These are phyloP conservation scores for Fusarium sp. DNA, from an alignment of 2,329 filamentous ascomycete genomes.

Conservation along the genomic window DNA sequence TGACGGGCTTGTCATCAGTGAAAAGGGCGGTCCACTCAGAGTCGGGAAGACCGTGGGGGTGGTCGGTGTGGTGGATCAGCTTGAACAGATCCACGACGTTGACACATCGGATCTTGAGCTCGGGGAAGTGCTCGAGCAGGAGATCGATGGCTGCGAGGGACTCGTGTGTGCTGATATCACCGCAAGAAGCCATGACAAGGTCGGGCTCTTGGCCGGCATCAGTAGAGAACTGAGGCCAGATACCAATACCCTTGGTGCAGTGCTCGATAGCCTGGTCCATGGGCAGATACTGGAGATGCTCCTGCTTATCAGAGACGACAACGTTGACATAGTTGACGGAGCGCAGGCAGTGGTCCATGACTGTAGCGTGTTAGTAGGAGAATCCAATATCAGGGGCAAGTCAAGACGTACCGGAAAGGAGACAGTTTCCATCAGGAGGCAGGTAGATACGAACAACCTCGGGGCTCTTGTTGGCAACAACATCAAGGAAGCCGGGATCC, in stretches of 20 bases:
- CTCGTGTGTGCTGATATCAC: conserved; percentile 80
- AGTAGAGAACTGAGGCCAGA: conserved; percentile 82
- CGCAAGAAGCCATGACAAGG: conserved; percentile 80
- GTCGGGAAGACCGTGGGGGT: conserved; percentile 79
- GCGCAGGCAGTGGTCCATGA: conserved; percentile 80
- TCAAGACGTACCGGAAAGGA: conserved; percentile 65
- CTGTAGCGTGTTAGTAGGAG: conserved; percentile 45
- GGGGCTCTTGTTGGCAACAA: conserved; percentile 83
- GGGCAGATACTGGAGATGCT: conserved; percentile 79
- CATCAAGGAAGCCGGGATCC: conserved; percentile 83
- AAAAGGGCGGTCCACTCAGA: conserved; percentile 76
- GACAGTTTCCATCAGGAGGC: conserved; percentile 82
- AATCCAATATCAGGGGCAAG: not conserved
- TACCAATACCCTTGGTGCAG: conserved; percentile 82
- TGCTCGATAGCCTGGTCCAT: conserved; percentile 80
- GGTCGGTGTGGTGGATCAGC: conserved; percentile 75
- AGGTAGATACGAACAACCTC: conserved; percentile 86
- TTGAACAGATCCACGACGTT: conserved; percentile 87
- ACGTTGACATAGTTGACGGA: conserved; percentile 85
- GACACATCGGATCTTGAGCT: conserved; percentile 81
- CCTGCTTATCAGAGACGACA: conserved; percentile 82
- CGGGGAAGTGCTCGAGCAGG: conserved; percentile 76
- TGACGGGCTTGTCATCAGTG: conserved; percentile 76
- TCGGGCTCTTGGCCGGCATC: conserved; percentile 77
- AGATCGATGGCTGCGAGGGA: conserved; percentile 80